These are phyloP conservation scores for Penicillium malachiteum DNA, from an alignment of 495 filamentous ascomycete genomes.

Conservation along the genomic window DNA sequence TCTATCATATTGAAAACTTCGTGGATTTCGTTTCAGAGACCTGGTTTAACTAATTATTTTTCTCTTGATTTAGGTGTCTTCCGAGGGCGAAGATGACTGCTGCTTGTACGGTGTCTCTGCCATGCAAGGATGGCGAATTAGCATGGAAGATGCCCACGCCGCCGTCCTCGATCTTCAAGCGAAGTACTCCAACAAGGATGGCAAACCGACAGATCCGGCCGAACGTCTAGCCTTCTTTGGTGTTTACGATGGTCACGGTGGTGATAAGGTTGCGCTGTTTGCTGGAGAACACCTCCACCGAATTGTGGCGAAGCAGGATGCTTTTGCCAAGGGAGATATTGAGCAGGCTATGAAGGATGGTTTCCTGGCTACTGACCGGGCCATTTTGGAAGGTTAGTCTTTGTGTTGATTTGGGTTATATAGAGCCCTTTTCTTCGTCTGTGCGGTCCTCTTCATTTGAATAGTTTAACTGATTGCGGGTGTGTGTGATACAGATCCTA, in stretches of 20 bases:
- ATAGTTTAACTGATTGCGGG: background rate
- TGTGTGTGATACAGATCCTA: slow-evolving; percentile 63
- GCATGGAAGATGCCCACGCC: slow-evolving; percentile 97
- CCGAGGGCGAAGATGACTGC: slow-evolving; percentile 87
- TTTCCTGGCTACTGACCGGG: slow-evolving; percentile 92
- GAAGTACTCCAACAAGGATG: slow-evolving; percentile 51
- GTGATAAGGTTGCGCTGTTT: slow-evolving; percentile 92
- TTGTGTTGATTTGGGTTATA: slow-evolving; percentile 6
- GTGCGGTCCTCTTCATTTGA: background rate
- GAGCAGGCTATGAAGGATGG: slow-evolving; percentile 97
- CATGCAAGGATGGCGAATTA: slow-evolving; percentile 99
- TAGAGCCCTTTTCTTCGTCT: background rate
- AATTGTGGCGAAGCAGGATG: slow-evolving; percentile 90
- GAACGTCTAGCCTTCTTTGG: slow-evolving; percentile 90
- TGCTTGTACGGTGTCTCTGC: slow-evolving; percentile 90
- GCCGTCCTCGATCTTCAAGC: slow-evolving; percentile 83
- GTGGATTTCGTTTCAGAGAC: no score
- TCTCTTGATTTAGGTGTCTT: slow-evolving; percentile 63
- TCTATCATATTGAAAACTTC: no score
- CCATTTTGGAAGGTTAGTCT: slow-evolving; percentile 83
- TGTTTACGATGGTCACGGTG: slow-evolving; percentile 96
- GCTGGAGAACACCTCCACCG: slow-evolving; percentile 90
- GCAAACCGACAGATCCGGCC: slow-evolving; percentile 61
- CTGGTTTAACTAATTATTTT: background rate
- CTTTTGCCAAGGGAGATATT: slow-evolving; percentile 86